Base-by-base conservation (phyloP, 2,329 filamentous ascomycete genomes). In the Aspergillus sp. region DNA sequence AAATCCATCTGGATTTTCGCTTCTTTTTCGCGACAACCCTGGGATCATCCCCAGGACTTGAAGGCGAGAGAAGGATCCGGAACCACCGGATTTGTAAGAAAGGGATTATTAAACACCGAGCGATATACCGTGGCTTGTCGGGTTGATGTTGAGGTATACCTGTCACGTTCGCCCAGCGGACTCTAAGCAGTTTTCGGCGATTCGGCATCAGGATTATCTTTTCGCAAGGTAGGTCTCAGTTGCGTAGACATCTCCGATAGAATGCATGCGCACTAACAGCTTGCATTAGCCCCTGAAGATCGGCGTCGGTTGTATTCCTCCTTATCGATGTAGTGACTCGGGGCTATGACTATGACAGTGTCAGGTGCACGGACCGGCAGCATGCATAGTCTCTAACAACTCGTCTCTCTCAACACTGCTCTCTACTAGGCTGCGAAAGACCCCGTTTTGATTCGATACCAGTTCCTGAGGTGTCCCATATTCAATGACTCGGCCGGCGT, bases 401-500 rank as follows among this genome's bases (percentile, higher is more conserved):
- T 19, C 25, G 23, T 55, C 53, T 4, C 39, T 45, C 15, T 47
- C 53, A 12, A 55, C 39, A 5, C 53, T 55, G n/a, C 53, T 55
- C 48, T 58, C 56, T 5, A 63, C 52, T 53, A 63, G 51, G 0
- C 56, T 32, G 8, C 59, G 52, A 15, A 63, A 63, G n/a, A 56
- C 19, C 1, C 62, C 59, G 2, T 57, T 25, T 1, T 28, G 9
- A 12, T 36, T n/a, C 12, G 17, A 12, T 15, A 88, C 86, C 60
- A 91, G 74, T 68, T 88, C 85, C 65, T 71, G 78, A 1, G 89
- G 89, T 5, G 79, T 80, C 2, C 88, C 89, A 73, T 84, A 91
- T 76, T 91, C 89, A 15, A 85, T 84, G 0, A 88, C 87, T 38
- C 76, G 76, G 0, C 89, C 89, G 45, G 89, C 88, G 57, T 84